Evolutionary conservation across 2,329 filamentous ascomycete genomes (phyloP).

Genomic region (Exophiala dermatitidis): DNA sequence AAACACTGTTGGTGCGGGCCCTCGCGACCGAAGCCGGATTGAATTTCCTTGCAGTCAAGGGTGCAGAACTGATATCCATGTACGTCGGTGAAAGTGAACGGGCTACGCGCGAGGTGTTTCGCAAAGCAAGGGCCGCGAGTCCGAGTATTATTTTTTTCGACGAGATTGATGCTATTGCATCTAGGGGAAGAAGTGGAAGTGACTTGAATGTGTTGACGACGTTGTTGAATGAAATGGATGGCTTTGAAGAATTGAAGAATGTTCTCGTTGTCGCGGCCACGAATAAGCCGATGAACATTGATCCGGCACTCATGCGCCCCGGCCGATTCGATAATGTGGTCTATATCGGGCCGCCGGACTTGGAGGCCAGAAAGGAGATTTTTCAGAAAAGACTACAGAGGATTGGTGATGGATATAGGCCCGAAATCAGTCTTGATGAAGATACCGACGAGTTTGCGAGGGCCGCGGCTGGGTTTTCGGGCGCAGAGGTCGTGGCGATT

Average conservation of each 20-base stretch:
- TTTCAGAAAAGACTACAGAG: slow-evolving; percentile 59
- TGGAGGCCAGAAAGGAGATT: slow-evolving; percentile 66
- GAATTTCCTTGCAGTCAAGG: slow-evolving; percentile 93
- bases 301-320: slow-evolving; percentile 75
- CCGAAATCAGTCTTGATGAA: slow-evolving; percentile 51
- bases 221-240: slow-evolving; percentile 90
- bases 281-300: slow-evolving; percentile 79
- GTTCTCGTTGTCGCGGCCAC: slow-evolving; percentile 87
- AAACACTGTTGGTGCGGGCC: slow-evolving; percentile 85
- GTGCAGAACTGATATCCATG: slow-evolving; percentile 88
- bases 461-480: slow-evolving; percentile 69
- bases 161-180: slow-evolving; percentile 82
- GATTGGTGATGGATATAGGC: slow-evolving; percentile 45
- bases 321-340: slow-evolving; percentile 79
- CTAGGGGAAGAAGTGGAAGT: slow-evolving; percentile 43
- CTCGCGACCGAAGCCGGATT: slow-evolving; percentile 83
- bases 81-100: slow-evolving; percentile 94
- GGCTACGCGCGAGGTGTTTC: slow-evolving; percentile 75
- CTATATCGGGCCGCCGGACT: slow-evolving; percentile 76
- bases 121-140: slow-evolving; percentile 73
- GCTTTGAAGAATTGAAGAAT: slow-evolving; percentile 74
- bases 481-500: slow-evolving; percentile 68
- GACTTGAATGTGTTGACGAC: slow-evolving; percentile 82
- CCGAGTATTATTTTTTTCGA: slow-evolving; percentile 96
- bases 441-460: slow-evolving; percentile 49